Evolutionary conservation across 2,329 filamentous ascomycete species (phyloP).

Genomic region (Fusarium sp.): DNA sequence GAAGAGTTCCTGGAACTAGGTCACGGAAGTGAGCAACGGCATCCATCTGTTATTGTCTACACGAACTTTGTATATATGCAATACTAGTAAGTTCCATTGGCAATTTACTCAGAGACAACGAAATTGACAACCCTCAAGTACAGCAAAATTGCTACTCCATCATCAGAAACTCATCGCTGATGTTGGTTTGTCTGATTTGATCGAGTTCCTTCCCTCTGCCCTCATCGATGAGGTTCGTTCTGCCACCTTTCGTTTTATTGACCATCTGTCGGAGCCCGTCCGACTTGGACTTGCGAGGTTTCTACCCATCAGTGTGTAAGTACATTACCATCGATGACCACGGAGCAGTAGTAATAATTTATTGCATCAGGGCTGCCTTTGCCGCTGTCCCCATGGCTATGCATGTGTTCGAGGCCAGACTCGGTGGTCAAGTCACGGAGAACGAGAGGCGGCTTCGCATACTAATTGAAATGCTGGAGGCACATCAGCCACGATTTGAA

Average conservation of each 20-base stretch:
- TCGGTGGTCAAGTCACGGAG: neutral
- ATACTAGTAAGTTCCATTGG: neutral
- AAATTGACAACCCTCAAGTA: neutral
- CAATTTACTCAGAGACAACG: accelerated
- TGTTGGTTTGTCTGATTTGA: neutral
- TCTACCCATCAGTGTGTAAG: neutral
- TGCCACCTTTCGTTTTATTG: neutral
- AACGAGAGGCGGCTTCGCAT: neutral
- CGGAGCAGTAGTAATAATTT: neutral
- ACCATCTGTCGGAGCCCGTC: neutral
- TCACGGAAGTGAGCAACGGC: neutral
- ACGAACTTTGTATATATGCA: neutral
- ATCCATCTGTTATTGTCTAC: neutral
- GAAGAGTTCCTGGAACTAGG: neutral
- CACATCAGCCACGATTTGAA: neutral
- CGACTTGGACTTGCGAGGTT: neutral
- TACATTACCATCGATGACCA: neutral
- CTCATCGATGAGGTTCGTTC: neutral
- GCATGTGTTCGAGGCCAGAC: neutral
- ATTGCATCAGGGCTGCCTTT: neutral
- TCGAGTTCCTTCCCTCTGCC: neutral
- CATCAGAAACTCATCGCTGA: neutral
- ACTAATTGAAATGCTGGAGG: neutral
- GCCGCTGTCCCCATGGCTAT: neutral
- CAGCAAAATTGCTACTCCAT: neutral